These are phyloP conservation scores for Cocos nucifera DNA, from an alignment of 176 grass and related monocot genomes.

Conservation along the genomic window DNA sequence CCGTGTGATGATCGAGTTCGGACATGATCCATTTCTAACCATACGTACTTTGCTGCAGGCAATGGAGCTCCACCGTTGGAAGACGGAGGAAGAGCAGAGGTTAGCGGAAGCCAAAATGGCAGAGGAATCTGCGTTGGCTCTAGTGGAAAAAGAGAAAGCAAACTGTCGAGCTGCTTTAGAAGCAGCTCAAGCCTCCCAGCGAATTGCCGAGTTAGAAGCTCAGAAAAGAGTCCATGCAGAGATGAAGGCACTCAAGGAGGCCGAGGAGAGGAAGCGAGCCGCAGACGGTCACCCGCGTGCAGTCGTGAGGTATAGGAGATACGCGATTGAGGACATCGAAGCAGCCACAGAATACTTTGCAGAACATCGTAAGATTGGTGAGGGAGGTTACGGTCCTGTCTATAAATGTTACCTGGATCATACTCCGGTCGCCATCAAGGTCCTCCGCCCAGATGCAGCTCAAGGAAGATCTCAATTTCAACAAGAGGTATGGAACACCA, in stretches of 20 bases:
- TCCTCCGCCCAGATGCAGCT: slow-evolving; percentile 72
- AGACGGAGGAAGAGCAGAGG: slow-evolving; percentile 53
- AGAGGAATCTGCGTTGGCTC: slow-evolving; percentile 56
- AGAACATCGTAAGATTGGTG: slow-evolving; percentile 58
- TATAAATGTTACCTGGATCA: slow-evolving; percentile 80
- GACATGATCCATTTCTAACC: neutral
- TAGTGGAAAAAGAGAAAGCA: slow-evolving; percentile 68
- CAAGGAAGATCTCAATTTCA: slow-evolving; percentile 88
- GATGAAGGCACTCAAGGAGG: slow-evolving; percentile 49
- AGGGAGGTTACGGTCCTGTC: slow-evolving; percentile 90
- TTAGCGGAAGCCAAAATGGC: slow-evolving; percentile 34
- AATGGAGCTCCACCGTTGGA: slow-evolving; percentile 65
- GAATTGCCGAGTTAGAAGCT: slow-evolving; percentile 62
- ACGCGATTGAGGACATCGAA: slow-evolving; percentile 83
- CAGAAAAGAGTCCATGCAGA: slow-evolving; percentile 60
- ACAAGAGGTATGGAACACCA: slow-evolving; percentile 40
- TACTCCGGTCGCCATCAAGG: slow-evolving; percentile 82
- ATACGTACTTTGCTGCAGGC: slow-evolving; percentile 11
- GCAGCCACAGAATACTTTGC: slow-evolving; percentile 58
- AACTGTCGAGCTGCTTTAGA: slow-evolving; percentile 57
- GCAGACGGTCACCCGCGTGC: neutral
- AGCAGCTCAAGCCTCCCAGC: slow-evolving; percentile 42
- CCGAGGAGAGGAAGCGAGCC: slow-evolving; percentile 46
- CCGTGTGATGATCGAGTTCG: too few relatives aligned
- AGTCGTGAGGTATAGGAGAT: slow-evolving; percentile 44